These are phyloP conservation scores for Backusella westeae DNA, from an alignment of 192 early-diverging fungal species.

Conservation along the genomic window DNA sequence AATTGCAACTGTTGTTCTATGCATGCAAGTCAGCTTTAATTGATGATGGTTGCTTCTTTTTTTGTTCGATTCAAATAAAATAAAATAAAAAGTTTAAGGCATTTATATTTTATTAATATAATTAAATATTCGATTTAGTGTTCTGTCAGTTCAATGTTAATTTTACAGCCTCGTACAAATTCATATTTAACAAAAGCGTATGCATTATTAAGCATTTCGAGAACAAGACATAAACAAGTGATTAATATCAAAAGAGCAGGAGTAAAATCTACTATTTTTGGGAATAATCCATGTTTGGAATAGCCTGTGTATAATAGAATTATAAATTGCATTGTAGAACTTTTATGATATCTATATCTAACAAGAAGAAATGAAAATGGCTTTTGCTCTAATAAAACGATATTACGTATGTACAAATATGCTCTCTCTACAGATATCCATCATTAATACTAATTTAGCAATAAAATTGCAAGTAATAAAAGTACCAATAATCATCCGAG, in stretches of 20 bases:
- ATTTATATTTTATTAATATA: not conserved
- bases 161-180: not conserved
- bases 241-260: not conserved
- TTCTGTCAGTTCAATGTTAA: not conserved
- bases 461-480: not conserved
- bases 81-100: not conserved
- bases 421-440: not conserved
- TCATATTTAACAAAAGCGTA: too few relatives aligned
- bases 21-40: not conserved
- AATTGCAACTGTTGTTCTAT: not conserved
- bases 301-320: not conserved
- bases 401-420: not conserved
- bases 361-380: not conserved
- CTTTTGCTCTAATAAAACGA: not conserved
- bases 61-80: not conserved
- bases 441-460: conserved; percentile 5
- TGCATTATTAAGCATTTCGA: not conserved
- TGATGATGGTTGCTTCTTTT: not conserved
- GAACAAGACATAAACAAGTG: not conserved
- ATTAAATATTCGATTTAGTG: not conserved
- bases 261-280: not conserved
- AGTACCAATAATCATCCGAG: not conserved
- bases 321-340: not conserved
- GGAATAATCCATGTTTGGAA: not conserved
- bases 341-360: not conserved